These are phyloP conservation scores for Jaminaea rosea DNA, from an alignment of 1,284 basidiomycete genomes.

Conservation along the genomic window DNA sequence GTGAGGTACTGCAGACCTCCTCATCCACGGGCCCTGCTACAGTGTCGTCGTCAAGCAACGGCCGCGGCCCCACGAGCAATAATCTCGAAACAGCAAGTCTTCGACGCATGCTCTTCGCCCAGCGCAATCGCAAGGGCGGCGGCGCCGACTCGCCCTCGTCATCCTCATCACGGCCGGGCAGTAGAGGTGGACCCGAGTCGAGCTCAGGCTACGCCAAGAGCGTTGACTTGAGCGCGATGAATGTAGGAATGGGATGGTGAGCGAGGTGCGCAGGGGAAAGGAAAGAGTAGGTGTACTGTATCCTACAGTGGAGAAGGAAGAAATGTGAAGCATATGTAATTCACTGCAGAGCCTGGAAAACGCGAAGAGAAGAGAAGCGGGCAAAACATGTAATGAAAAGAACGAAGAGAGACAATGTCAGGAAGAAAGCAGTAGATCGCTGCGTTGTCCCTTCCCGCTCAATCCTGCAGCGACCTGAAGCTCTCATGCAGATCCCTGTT, in stretches of 20 bases:
- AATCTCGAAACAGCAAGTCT: neutral
- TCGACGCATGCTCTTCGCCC: neutral
- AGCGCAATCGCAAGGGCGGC: neutral
- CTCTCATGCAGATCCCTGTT: constrained; percentile 39
- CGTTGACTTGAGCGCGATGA: neutral
- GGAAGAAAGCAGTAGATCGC: too few relatives aligned
- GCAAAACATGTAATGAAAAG: too few relatives aligned
- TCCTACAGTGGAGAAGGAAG: too few relatives aligned
- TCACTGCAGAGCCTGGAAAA: too few relatives aligned
- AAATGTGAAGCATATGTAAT: too few relatives aligned
- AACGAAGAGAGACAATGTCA: too few relatives aligned
- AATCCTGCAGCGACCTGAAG: constrained; percentile 43
- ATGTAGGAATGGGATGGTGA: constrained; percentile 1
- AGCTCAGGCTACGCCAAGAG: neutral
- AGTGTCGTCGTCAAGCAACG: neutral
- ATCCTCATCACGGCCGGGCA: neutral
- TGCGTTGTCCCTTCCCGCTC: constrained; percentile 1
- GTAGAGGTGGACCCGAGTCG: neutral
- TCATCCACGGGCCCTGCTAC: neutral
- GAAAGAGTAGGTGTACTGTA: too few relatives aligned
- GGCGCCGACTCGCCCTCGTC: neutral
- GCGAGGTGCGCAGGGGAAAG: too few relatives aligned
- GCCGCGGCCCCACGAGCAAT: neutral
- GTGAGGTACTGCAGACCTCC: too few relatives aligned
- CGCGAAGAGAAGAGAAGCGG: too few relatives aligned